Base-by-base conservation (phyloP, 179 eudicot species). In the Corrigiola litoralis region DNA sequence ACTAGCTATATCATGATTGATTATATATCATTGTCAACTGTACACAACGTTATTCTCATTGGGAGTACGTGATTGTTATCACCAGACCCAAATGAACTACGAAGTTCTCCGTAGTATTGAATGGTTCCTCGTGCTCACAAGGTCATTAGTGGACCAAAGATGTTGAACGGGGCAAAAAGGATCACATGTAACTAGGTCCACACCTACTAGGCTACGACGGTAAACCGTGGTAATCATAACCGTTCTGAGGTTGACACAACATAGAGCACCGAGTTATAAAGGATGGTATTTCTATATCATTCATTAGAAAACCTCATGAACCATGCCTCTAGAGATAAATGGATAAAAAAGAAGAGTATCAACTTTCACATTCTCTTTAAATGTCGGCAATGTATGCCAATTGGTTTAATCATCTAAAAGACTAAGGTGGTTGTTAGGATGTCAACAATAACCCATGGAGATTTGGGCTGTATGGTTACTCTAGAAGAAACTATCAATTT, bases 151-250 rank as follows among this genome's bases (percentile, higher is more conserved):
- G 36, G 50, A 41, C 64, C 37, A 41, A 59, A 44, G 25, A 16
- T n/a, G n/a, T n/a, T n/a, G n/a, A n/a, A n/a, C n/a, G n/a, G n/a
- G n/a, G n/a, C n/a, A 4, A 18, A 44, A 12, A 20, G 66, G 49
- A 68, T 59, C 72, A 52, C 73, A 61, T 69, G 73, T 52, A 25
- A 25, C 8, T 12, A n/a, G 73, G 67, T 61, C 73, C 73, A 61
- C 25, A 5, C 27, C 6, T 16, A 48, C 53, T 48, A 47, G 24
- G 11, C 20, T 2, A 16, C 4, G 5, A 36, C 12, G 31, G 49
- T 36, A 25, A 37, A 27, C 23, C 23, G 28, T 32, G 29, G 29
- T 49, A 16, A 5, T 53, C 5, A 11, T 5, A 66, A 41, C 61
- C 41, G 58, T 37, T 13, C 12, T 10, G 42, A 66, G 29, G 50